A percentile compares a stretch with the other conserved stretches of the same genome.
Conservation (phyloP, 768 basidiomycete species). For the Mrakia gelida region DNA sequence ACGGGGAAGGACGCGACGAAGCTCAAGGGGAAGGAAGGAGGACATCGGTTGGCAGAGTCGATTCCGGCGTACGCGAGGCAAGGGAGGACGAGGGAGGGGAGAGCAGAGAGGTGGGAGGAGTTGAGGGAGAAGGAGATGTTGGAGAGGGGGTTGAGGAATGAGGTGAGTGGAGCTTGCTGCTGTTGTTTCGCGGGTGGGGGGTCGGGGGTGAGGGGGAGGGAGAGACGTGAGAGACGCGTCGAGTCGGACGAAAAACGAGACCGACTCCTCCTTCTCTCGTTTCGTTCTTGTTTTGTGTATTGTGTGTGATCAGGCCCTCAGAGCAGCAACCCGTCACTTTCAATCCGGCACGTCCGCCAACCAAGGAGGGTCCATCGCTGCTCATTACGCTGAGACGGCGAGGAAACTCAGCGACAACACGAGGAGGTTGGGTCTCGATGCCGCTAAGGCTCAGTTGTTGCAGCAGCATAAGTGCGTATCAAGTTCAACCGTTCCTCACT, state of each 20-base stretch:
- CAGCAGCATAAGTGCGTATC: neutral
- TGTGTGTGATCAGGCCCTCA: neutral
- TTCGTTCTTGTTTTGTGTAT: neutral
- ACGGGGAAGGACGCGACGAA: constrained; percentile 14
- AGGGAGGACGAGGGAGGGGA: constrained; percentile 7
- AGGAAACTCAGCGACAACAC: neutral
- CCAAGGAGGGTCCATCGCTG: constrained; percentile 14
- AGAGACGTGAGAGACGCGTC: neutral
- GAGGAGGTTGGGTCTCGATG: neutral
- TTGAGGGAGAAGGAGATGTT: constrained; percentile 19
- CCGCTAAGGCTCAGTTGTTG: neutral
- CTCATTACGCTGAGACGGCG: constrained; percentile 19
- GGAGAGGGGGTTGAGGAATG: constrained; percentile 18
- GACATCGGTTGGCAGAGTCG: constrained; percentile 20
- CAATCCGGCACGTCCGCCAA: neutral
- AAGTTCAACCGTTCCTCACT: too few relatives aligned
- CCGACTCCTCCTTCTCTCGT: neutral
- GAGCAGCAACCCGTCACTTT: constrained; percentile 5
- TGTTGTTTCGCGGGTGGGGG: too few relatives aligned
- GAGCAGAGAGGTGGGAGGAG: constrained; percentile 14
- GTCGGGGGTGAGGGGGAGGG: too few relatives aligned
- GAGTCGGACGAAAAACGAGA: neutral
- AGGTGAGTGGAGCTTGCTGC: constrained; percentile 15
- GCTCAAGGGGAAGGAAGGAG: neutral
- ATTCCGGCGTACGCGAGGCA: constrained; percentile 22